Evolutionary conservation across 768 basidiomycete species (phyloP), one percentile per base, ranked within the genome.

Genomic region (Sarcomyxa edulis): DNA sequence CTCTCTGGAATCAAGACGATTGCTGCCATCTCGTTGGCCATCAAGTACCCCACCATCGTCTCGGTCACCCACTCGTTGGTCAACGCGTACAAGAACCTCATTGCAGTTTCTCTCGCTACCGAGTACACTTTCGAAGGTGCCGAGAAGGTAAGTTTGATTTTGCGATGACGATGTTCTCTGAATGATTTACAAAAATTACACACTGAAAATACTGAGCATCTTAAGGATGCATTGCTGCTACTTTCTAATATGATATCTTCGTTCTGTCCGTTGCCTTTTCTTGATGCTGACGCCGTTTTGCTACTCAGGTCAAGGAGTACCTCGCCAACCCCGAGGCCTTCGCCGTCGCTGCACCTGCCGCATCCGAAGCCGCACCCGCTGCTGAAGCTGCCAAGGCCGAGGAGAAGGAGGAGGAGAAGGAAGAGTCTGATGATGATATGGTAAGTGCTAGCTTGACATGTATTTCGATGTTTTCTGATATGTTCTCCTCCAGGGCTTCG

Each of bases 291-390:
- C 35, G 38, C 19, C 6, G 14, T 33, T 36, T 48, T 28, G 15
- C 41, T 32, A 33, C 50, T 23, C 50, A 94, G 91, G 78, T 86
- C 66, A 97, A 96, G 76, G 95, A 88, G 58, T 89, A 84, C 71
- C 82, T 98, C 52, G 96, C 84, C 58, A 96, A 98, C 77, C 95
- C 96, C 35, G 93, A 96, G 39, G 95, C 94, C n/a, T 99, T 95
- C 54, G 92, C 87, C 39, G 84, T 66, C 43, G 87, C 85, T 25
- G 84, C 83, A 37, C 72, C 88, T 35, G 77, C 74, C 25, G 72
- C 70, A 16, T 70, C 65, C 18, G 70, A 66, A 20, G 68, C 78
- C 30, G 70, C 78, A 22, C 65, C 72, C 35, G 69, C 77, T 30
- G 75, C 74, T 34, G 78, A 71, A 24, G 77, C 72, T 9, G 71